Evolutionary conservation across 2,329 filamentous ascomycete species (phyloP), one percentile per base, ranked within the genome.

Genomic region (Coniochaeta sp.): DNA sequence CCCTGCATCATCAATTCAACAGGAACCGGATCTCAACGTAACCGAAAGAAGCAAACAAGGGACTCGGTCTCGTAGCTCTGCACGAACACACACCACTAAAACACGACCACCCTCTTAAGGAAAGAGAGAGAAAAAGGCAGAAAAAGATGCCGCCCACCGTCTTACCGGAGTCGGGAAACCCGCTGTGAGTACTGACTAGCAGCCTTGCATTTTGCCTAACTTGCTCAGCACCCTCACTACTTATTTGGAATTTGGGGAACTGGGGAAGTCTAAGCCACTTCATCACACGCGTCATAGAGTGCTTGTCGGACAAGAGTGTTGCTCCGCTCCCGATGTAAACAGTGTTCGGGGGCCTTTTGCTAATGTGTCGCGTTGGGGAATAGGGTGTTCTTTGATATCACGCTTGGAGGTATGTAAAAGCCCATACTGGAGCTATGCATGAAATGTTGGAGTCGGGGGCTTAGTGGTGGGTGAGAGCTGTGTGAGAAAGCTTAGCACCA

Each of bases 391-490:
- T 63, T 65, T 55, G 64, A 69, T 60, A 64, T 67, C 54, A 87
- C 87, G 4, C 75, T 94, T 52, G 88, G 88, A 74, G 87, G 87
- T 88, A 69, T 65, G 79, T 69, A 47, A 47, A 33, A n/a, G 16
- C 38, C 18, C n/a, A n/a, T 2, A 13, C 20, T 14, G 18, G n/a
- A n/a, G 18, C 12, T 3, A n/a, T n/a, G n/a, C n/a, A 13, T 47
- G n/a, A 6, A 13, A 47, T 56, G 14, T 31, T 28, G 6, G n/a
- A 12, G 6, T 30, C 16, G 24, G 45, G 16, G 56, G 48, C 54
- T 48, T 26, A 24, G 18, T 9, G 14, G 18, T 24, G 28, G 26
- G 45, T 30, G 24, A 31, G 18, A 26, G 12, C 22, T 31, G 22
- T 9, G 20, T 8, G n/a, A n/a, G 3, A 6, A 9, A 8, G 28